A percentile compares a stretch with the other conserved stretches of the same genome.
Evolutionary conservation across 140 eudicot species (phyloP).

Genomic region (Oenanthe javanica): DNA sequence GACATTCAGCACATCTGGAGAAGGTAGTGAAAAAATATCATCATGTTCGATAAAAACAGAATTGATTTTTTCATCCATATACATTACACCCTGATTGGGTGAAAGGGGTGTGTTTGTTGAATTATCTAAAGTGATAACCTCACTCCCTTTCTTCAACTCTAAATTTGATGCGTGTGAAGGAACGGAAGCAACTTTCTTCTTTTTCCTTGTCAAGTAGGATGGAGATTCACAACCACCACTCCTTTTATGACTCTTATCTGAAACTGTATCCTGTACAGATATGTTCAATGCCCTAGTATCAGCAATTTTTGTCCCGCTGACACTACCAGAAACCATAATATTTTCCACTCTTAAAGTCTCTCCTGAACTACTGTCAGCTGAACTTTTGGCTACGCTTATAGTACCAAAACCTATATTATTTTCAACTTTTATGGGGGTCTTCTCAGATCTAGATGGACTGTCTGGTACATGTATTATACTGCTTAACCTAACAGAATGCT

Average conservation of each 20-base stretch:
- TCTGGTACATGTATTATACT: conserved; percentile 28
- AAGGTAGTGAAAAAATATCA: conserved; percentile 17
- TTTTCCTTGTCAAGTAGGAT: conserved; percentile 44
- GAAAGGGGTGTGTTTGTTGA: conserved; percentile 6
- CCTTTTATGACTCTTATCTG: conserved; percentile 23
- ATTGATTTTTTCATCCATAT: background rate
- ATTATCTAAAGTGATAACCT: conserved; percentile 9
- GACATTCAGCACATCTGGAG: conserved; percentile 13
- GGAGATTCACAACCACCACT: conserved; percentile 22
- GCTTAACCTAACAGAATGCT: conserved; percentile 19
- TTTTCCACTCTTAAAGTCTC: conserved; percentile 20
- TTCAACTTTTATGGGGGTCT: conserved; percentile 21
- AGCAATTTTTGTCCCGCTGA: conserved; percentile 5
- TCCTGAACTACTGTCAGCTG: conserved; percentile 11
- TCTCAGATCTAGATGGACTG: conserved; percentile 34
- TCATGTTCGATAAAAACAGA: conserved; percentile 4
- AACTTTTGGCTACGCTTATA: conserved; percentile 8
- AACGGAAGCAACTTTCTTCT: conserved; percentile 26
- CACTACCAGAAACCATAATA: conserved; percentile 17
- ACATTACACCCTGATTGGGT: conserved; percentile 15
- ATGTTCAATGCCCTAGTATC: conserved; percentile 15
- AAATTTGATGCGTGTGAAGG: conserved; percentile 18
- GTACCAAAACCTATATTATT: conserved; percentile 21
- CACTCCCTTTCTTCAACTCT: conserved; percentile 22
- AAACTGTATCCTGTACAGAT: conserved; percentile 24